Evolutionary conservation across 805 yeast genomes (phyloP), one percentile per base, ranked within the genome.

Genomic region (Sporopachydermia lactativora): DNA sequence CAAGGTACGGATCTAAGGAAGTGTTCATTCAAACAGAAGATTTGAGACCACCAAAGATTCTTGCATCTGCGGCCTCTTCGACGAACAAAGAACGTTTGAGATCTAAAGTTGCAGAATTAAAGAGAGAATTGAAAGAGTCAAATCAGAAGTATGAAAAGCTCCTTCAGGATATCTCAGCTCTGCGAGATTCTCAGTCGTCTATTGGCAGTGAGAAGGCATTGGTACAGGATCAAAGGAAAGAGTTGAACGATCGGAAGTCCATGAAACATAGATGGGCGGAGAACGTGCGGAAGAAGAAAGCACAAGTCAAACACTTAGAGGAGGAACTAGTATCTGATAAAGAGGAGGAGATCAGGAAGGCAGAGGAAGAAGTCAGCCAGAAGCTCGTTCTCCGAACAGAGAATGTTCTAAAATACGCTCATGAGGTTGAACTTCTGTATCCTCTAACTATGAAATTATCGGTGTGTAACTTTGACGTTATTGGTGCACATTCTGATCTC

Each of bases 1-100:
- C 96, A 1, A 56, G 54, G 14, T 85, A 80, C 58, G 94, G 94
- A 17, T 56, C 62, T 2, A 65, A 59, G 46, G 82, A 76, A 50
- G 59, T 67, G 2, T 64, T 70, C 52, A 65, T 67, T 2, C 45
- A 43, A 5, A 51, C 46, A 19, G 38, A 48, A 34, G 35, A 41
- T 11, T 39, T 24, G 31, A 24, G n/a, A 24, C 31, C 31, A 8
- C 31, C 31, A 8, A 24, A n/a, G n/a, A 24, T 24, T 24, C 31
- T 24, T 24, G 31, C 31, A 24, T 24, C 31, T 24, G 8, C 31
- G 8, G 31, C 31, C n/a, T 8, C 31, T 8, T 8, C 31, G 8
- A 24, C n/a, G 13, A 24, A 24, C n/a, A 8, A n/a, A 8, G 18
- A 36, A 8, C 16, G 39, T 28, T 19, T 13, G 37, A n/a, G 31